Evolutionary conservation across 306 rosid species (phyloP), one percentile per base, ranked within the genome.

Genomic region (Leucaena leucocephala): DNA sequence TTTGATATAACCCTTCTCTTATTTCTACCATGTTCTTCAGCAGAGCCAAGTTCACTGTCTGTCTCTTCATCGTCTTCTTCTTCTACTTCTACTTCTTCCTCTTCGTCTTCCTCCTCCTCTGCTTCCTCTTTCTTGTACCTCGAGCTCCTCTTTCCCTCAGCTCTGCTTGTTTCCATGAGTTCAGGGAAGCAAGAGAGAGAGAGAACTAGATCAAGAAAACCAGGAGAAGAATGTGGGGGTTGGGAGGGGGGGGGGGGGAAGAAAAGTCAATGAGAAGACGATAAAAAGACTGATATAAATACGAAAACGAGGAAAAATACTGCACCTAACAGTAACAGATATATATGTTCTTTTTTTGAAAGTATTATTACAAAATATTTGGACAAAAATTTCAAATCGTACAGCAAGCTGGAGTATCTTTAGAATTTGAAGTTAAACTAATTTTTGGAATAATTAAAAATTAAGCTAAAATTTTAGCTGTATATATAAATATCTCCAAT

Each of bases 101-200:
- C 81, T 0, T 71, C 88, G 1, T 78, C 90, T 3, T 81, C 91
- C 0, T 85, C 86, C 0, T 50, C 75, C 0, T 86, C 85, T 0
- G 73, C 84, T 6, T 71, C 92, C 0, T 74, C 88, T 42, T 72
- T 82, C 72, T 82, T 68, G 84, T 74, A 49, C 66, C 62, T 79
- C 82, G 77, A 72, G 70, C 49, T 86, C 49, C 94, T 85, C 84
- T 91, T 91, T 59, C 92, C 92, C 82, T 90, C 92, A 40, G 84
- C 87, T 82, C 73, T 92, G 81, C 55, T 82, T 42, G 87, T 72
- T 62, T 89, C 98, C 98, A 91, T 93, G 19, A 68, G n/a, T 39
- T 39, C 48, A 73, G 38, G 40, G 57, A n/a, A 55, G 21, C 33
- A 3, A 22, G 42, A 77, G 57, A 83, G 91, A 71, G 91, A 71